Evolutionary conservation across 2,329 filamentous ascomycete species (phyloP).

Genomic region (Fusarium globosum): DNA sequence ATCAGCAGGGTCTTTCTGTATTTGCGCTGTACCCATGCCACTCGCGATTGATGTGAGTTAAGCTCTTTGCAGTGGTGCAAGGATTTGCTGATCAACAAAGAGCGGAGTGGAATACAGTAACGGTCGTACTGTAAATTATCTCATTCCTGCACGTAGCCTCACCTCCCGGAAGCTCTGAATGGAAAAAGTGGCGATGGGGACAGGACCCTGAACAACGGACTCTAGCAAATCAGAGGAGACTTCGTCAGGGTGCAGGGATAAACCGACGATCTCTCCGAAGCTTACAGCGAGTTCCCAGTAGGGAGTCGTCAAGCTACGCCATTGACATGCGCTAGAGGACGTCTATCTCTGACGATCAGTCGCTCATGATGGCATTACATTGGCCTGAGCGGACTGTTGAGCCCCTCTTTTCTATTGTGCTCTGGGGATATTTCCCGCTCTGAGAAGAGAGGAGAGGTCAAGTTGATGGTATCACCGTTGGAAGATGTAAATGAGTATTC

Average conservation of each 20-base stretch:
- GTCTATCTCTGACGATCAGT: slow-evolving; percentile 44
- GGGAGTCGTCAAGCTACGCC: slow-evolving; percentile 37
- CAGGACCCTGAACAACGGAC: slow-evolving; percentile 41
- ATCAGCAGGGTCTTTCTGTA: slow-evolving; percentile 44
- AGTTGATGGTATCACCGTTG: slow-evolving; percentile 11
- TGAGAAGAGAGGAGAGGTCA: background rate
- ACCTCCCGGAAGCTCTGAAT: slow-evolving; percentile 4
- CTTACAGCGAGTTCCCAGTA: slow-evolving; percentile 20
- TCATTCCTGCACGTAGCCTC: slow-evolving; percentile 27
- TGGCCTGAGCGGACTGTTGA: slow-evolving; percentile 29
- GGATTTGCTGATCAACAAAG: slow-evolving; percentile 23
- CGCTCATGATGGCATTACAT: slow-evolving; percentile 26
- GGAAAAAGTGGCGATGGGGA: slow-evolving; percentile 18
- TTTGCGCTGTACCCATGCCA: slow-evolving; percentile 7
- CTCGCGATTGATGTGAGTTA: slow-evolving; percentile 13
- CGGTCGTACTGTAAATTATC: slow-evolving; percentile 26
- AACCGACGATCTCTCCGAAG: slow-evolving; percentile 32
- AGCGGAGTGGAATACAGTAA: slow-evolving; percentile 12
- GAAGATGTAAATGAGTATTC: background rate
- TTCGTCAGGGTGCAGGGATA: slow-evolving; percentile 23
- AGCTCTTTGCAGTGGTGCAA: slow-evolving; percentile 9
- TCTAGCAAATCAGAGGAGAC: slow-evolving; percentile 19
- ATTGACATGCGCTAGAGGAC: slow-evolving; percentile 40
- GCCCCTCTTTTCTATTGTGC: slow-evolving; percentile 19
- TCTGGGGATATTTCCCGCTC: slow-evolving; percentile 5